These are phyloP conservation scores for Grosmannia serpens DNA, from an alignment of 2,329 filamentous ascomycete genomes.

Conservation along the genomic window DNA sequence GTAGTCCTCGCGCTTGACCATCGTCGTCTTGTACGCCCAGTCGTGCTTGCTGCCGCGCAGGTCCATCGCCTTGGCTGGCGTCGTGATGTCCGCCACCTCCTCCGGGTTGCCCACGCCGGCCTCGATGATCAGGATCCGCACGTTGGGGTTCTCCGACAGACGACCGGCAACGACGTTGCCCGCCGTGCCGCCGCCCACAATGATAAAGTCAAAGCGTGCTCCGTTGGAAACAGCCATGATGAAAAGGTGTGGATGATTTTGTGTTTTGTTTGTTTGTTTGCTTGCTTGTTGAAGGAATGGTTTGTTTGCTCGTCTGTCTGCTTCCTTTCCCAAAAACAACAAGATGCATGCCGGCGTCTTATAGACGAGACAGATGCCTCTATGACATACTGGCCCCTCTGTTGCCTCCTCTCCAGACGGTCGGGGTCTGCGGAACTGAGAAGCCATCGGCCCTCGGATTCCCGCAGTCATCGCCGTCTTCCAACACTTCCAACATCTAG, in stretches of 20 bases:
- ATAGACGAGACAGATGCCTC: neutral
- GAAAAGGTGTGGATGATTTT: neutral
- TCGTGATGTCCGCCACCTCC: slow-evolving; percentile 38
- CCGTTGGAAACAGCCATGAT: slow-evolving; percentile 26
- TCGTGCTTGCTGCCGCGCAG: slow-evolving; percentile 44
- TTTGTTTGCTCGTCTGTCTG: neutral
- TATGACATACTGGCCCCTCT: neutral
- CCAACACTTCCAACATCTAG: neutral
- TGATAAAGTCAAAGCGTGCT: slow-evolving; percentile 26
- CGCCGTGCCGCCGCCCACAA: slow-evolving; percentile 32
- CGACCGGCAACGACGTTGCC: slow-evolving; percentile 37
- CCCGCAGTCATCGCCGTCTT: no score
- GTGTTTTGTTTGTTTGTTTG: no score
- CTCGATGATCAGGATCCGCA: slow-evolving; percentile 34
- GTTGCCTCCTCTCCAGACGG: neutral
- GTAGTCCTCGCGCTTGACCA: slow-evolving; percentile 48
- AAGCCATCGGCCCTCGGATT: neutral
- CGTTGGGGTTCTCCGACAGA: slow-evolving; percentile 37
- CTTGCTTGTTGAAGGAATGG: no score
- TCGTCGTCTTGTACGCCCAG: slow-evolving; percentile 50
- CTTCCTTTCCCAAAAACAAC: neutral
- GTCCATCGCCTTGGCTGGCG: slow-evolving; percentile 39
- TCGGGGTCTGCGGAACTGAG: neutral
- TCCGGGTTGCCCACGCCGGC: slow-evolving; percentile 35
- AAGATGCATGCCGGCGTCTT: neutral